These are phyloP conservation scores for Fusarium pseudoanthophilum DNA, from an alignment of 2,329 filamentous ascomycete species.

Conservation along the genomic window DNA sequence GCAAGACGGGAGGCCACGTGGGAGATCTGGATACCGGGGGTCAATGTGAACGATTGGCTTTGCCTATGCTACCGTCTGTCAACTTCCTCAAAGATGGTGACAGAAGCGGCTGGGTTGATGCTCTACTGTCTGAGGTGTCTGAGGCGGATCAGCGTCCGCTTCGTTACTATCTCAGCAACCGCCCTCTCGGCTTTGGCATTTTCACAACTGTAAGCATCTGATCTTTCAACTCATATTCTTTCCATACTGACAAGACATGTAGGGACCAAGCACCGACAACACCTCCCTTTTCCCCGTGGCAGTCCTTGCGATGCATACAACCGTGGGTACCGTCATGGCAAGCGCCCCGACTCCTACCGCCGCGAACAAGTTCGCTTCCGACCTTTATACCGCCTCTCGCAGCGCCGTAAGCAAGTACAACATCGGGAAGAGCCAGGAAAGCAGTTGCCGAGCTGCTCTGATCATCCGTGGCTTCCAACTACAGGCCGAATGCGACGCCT, in stretches of 20 bases:
- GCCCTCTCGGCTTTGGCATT: not conserved
- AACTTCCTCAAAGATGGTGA: not conserved
- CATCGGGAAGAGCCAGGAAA: accelerated
- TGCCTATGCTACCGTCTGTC: not conserved
- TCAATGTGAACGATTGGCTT: accelerated
- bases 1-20: accelerated
- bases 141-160: not conserved
- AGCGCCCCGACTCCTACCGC: not conserved
- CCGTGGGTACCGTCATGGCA: not conserved
- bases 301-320: not conserved
- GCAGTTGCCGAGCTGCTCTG: accelerated
- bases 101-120: not conserved
- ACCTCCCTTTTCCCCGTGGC: not conserved
- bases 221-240: accelerated
- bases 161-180: not conserved
- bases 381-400: accelerated
- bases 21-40: accelerated
- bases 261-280: not conserved
- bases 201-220: not conserved
- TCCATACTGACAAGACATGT: accelerated
- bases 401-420: not conserved
- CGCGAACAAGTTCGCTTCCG: accelerated
- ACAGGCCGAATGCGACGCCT: not conserved
- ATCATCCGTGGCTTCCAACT: not conserved
- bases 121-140: not conserved